These are phyloP conservation scores for Podospora pseudocomata DNA, from an alignment of 495 filamentous ascomycete genomes.

Conservation along the genomic window DNA sequence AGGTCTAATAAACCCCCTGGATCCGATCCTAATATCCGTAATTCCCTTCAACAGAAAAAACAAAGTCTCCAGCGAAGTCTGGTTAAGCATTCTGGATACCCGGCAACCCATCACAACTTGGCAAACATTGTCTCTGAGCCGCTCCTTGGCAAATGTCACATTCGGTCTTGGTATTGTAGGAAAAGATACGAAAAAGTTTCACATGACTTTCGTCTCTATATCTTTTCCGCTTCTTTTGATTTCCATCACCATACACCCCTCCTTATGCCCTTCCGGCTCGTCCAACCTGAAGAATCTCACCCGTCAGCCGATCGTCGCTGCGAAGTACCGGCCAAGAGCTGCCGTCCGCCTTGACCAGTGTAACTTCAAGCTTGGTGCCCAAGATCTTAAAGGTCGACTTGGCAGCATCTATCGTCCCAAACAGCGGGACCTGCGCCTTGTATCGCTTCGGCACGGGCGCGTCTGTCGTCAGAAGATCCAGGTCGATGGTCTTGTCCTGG, in stretches of 20 bases:
- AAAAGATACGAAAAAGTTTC: neutral
- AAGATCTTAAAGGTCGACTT: conserved; percentile 77
- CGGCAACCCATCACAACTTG: conserved; percentile 11
- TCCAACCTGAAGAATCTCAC: conserved; percentile 80
- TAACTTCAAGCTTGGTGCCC: conserved; percentile 93
- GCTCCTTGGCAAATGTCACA: conserved; percentile 12
- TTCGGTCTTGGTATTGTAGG: neutral
- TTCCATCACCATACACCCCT: neutral
- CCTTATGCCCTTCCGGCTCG: conserved; percentile 64
- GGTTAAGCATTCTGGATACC: neutral
- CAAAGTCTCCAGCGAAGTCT: neutral
- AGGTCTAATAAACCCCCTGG: neutral
- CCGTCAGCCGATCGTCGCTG: conserved; percentile 72
- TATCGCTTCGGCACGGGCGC: conserved; percentile 67
- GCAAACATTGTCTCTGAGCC: conserved; percentile 12
- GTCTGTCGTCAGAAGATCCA: conserved; percentile 83
- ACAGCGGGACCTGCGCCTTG: conserved; percentile 68
- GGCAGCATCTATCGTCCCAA: conserved; percentile 67
- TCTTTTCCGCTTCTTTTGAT: neutral
- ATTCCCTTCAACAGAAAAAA: neutral
- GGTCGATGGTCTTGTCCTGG: conserved; percentile 49
- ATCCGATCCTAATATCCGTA: neutral
- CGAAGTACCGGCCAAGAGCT: conserved; percentile 85
- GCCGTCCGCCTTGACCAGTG: conserved; percentile 75
- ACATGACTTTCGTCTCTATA: neutral